Conservation (phyloP, 2,329 filamentous ascomycete species). For the Cylindrodendrum hubeiense region DNA sequence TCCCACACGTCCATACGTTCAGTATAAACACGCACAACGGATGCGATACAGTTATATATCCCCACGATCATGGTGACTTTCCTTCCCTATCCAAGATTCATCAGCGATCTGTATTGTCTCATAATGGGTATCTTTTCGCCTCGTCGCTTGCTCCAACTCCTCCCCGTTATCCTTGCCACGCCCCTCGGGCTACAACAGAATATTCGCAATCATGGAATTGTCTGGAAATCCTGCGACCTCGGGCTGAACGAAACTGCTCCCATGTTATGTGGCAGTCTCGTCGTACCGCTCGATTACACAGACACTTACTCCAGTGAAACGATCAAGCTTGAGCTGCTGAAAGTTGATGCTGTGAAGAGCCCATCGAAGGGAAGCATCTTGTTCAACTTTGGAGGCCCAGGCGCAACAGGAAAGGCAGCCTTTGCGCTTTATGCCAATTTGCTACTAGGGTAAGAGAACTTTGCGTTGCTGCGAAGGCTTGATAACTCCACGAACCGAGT, state of each 20-base stretch:
- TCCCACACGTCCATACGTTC: neutral
- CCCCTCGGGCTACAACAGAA: no score
- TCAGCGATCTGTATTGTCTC: no score
- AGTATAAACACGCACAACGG: no score
- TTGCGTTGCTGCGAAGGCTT: neutral
- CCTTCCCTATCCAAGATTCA: neutral
- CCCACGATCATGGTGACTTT: neutral
- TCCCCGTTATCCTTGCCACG: neutral
- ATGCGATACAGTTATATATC: neutral
- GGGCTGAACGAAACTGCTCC: neutral
- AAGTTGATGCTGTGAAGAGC: constrained; percentile 25
- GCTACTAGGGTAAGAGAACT: constrained; percentile 23
- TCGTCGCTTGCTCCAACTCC: neutral
- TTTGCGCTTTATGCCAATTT: constrained; percentile 6
- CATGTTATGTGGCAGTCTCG: constrained; percentile 18
- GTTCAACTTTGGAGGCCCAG: constrained; percentile 47
- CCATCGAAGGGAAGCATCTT: constrained; percentile 46
- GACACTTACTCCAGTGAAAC: constrained; percentile 5
- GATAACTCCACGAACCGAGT: neutral
- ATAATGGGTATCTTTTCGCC: neutral
- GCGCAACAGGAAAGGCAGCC: constrained; percentile 19
- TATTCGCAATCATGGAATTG: neutral
- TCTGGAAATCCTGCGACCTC: constrained; percentile 15
- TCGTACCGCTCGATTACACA: constrained; percentile 29
- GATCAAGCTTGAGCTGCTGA: constrained; percentile 26